A percentile compares a stretch with the other conserved stretches of the same genome.
These are phyloP conservation scores for Pelargonium australe DNA, from an alignment of 441 rosid genomes.

Conservation along the genomic window DNA sequence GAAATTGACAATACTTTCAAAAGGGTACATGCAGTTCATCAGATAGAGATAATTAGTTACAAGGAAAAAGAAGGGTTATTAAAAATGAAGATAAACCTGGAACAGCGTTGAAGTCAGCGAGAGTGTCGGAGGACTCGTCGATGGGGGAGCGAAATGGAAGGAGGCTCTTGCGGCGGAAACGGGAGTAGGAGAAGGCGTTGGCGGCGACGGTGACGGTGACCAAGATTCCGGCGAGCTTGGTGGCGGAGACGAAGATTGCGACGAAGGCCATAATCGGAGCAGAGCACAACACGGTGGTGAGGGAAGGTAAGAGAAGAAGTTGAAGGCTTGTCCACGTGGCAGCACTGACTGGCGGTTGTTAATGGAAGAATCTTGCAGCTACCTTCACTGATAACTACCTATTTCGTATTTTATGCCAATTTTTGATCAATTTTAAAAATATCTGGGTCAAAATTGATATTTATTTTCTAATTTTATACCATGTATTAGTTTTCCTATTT, in stretches of 20 bases:
- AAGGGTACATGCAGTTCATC: too few species aligned
- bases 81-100: not conserved
- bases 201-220: constrained; percentile 65
- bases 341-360: too few species aligned
- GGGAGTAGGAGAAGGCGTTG: constrained; percentile 63
- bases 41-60: too few species aligned
- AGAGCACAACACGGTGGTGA: too few species aligned
- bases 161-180: constrained; percentile 55
- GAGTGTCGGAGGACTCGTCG: constrained; percentile 60
- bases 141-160: constrained; percentile 56
- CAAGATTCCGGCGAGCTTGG: constrained; percentile 61
- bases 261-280: constrained; percentile 33
- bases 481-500: too few species aligned
- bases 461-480: too few species aligned
- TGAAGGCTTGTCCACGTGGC: not conserved
- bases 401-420: too few species aligned
- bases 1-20: not conserved
- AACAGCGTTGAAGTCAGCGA: constrained; percentile 54
- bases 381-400: too few species aligned
- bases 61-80: too few species aligned
- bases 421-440: too few species aligned
- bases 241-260: constrained; percentile 43
- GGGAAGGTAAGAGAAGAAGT: not conserved
- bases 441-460: too few species aligned
- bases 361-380: too few species aligned